phyloP scores from a whole-genome alignment of 2,329 filamentous ascomycete genomes.

The Aspergillus sp. region DNA sequence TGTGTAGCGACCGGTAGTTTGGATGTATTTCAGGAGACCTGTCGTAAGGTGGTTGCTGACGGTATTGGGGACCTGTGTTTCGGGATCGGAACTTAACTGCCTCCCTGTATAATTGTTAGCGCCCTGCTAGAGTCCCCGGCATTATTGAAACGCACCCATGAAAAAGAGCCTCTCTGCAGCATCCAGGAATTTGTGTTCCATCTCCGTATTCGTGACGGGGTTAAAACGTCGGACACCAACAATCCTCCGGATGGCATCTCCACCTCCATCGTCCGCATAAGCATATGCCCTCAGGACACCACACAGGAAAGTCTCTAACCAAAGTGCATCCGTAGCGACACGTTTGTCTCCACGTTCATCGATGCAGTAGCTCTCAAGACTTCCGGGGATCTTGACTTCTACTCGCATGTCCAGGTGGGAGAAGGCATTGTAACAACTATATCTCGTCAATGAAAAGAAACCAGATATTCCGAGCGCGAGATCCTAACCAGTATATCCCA shows the following conservation, averaged over 20 bases:
- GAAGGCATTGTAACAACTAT: constrained; percentile 97
- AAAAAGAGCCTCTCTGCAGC: constrained; percentile 95
- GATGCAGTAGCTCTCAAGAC: constrained; percentile 93
- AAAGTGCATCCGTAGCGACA: constrained; percentile 85
- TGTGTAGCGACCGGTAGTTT: constrained; percentile 86
- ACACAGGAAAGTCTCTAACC: constrained; percentile 96
- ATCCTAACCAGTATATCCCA: constrained; percentile 77
- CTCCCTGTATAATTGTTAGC: constrained; percentile 55
- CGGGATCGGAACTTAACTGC: constrained; percentile 92
- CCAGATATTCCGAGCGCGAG: neutral
- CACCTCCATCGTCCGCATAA: constrained; percentile 91
- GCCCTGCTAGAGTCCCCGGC: neutral
- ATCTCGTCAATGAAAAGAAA: constrained; percentile 10
- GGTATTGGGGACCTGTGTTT: constrained; percentile 94
- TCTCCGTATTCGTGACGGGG: constrained; percentile 95
- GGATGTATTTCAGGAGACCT: constrained; percentile 90
- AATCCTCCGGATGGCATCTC: constrained; percentile 91
- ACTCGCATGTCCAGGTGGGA: constrained; percentile 97
- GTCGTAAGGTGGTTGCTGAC: constrained; percentile 93
- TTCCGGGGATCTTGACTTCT: constrained; percentile 92
- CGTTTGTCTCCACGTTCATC: constrained; percentile 94
- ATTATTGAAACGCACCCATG: constrained; percentile 53
- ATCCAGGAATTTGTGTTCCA: constrained; percentile 90
- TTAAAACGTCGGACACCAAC: constrained; percentile 97
- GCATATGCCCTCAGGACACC: constrained; percentile 90